phyloP scores from a whole-genome alignment of 495 filamentous ascomycete genomes.

The Aspergillus incahuasiensis region DNA sequence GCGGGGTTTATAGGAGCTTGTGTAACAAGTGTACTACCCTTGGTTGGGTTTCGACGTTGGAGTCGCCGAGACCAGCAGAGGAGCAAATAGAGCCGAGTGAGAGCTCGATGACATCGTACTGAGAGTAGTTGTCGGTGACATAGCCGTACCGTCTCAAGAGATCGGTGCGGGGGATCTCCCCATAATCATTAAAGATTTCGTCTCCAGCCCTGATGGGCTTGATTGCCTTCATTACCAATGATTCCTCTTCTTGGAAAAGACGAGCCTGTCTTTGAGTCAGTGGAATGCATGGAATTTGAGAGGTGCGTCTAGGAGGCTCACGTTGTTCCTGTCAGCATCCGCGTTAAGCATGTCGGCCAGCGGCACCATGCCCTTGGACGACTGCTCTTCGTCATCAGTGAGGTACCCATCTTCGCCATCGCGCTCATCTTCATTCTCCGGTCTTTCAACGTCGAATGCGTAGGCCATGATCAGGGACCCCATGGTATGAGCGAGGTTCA shows the following conservation, averaged over 20 bases:
- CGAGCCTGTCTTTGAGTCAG: slow-evolving; percentile 40
- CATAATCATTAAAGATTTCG: slow-evolving; percentile 90
- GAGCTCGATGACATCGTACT: slow-evolving; percentile 80
- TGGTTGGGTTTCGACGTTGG: slow-evolving; percentile 39
- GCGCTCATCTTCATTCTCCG: slow-evolving; percentile 51
- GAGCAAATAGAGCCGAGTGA: slow-evolving; percentile 52
- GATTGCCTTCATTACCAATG: slow-evolving; percentile 62
- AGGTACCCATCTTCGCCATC: slow-evolving; percentile 58
- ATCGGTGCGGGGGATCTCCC: slow-evolving; percentile 74
- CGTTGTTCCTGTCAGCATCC: slow-evolving; percentile 78
- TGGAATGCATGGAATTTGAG: slow-evolving; percentile 11
- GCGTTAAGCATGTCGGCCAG: slow-evolving; percentile 92
- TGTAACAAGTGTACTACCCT: slow-evolving; percentile 29
- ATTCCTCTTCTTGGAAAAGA: slow-evolving; percentile 63
- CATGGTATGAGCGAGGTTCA: slow-evolving; percentile 68
- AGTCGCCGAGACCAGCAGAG: slow-evolving; percentile 37
- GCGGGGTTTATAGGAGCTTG: background rate
- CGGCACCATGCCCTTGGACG: slow-evolving; percentile 81
- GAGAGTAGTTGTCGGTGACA: slow-evolving; percentile 67
- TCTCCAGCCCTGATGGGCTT: slow-evolving; percentile 63
- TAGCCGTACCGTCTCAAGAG: slow-evolving; percentile 87
- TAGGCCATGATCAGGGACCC: slow-evolving; percentile 91
- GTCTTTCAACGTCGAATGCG: slow-evolving; percentile 76
- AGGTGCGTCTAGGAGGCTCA: slow-evolving; percentile 25
- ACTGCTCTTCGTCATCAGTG: slow-evolving; percentile 63